These are phyloP conservation scores for Eimeria praecox DNA, from an alignment of 169 alveolate genomes.

Conservation along the genomic window DNA sequence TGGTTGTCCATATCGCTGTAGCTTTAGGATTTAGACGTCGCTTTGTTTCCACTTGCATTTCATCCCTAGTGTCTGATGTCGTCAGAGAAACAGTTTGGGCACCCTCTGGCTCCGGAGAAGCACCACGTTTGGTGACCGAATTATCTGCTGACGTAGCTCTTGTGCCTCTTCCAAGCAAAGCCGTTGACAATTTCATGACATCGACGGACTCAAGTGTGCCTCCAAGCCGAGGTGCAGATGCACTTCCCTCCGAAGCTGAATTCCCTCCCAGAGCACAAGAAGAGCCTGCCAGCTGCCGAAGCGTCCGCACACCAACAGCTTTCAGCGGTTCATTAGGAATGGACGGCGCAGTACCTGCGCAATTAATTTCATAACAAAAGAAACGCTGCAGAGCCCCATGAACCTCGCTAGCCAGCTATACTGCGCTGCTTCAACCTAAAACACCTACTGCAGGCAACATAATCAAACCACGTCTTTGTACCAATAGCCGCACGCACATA, in stretches of 20 bases:
- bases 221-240: not conserved
- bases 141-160: not conserved
- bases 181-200: conserved; percentile 29
- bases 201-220: not conserved
- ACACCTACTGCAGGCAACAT: too few relatives aligned
- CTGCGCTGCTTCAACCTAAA: not conserved
- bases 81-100: not conserved
- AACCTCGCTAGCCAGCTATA: not conserved
- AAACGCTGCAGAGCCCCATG: not conserved
- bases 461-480: too few relatives aligned
- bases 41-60: not conserved
- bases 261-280: not conserved
- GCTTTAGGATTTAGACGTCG: not conserved
- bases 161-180: not conserved
- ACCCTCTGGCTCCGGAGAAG: not conserved
- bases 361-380: not conserved
- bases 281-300: not conserved
- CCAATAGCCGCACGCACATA: too few relatives aligned
- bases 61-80: not conserved
- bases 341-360: not conserved
- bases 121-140: not conserved
- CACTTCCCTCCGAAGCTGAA: not conserved
- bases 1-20: not conserved
- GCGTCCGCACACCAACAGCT: not conserved
- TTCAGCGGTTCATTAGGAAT: conserved; percentile 8